A percentile compares a stretch with the other conserved stretches of the same genome.
Evolutionary conservation across 1,139 yeast species (phyloP).

Genomic region (Hyphopichia fennica): DNA sequence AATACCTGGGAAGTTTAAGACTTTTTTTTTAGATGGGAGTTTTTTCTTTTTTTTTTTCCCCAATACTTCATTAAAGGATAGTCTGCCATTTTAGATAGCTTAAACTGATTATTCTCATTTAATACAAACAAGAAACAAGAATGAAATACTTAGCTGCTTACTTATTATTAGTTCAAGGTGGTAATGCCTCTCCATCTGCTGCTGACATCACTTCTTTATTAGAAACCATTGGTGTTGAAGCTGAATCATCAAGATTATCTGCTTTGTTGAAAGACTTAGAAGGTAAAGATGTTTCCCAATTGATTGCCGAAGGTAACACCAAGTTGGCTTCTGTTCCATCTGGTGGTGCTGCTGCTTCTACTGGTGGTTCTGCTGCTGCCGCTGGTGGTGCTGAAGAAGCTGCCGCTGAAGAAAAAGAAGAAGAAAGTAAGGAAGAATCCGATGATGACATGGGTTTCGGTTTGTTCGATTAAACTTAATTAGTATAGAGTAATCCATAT

Average conservation of each 20-base stretch:
- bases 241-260: conserved; percentile 71
- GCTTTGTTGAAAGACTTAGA: conserved; percentile 67
- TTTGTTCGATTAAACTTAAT: conserved; percentile 80
- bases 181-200: conserved; percentile 76
- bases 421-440: conserved; percentile 39
- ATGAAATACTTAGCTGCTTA: conserved; percentile 93
- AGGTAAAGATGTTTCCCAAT: conserved; percentile 74
- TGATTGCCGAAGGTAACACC: conserved; percentile 78
- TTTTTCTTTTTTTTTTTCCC: conserved; percentile 2
- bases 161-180: conserved; percentile 84
- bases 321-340: conserved; percentile 82
- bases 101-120: conserved; percentile 56
- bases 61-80: conserved; percentile 43
- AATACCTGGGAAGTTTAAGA: background rate
- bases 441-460: conserved; percentile 88
- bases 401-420: conserved; percentile 39
- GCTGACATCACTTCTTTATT: conserved; percentile 70
- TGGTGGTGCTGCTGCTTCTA: conserved; percentile 78
- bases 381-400: conserved; percentile 41
- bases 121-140: conserved; percentile 17
- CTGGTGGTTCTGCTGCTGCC: conserved; percentile 48
- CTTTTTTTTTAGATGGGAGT: background rate
- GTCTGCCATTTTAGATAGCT: conserved; percentile 53
- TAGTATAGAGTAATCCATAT: background rate
- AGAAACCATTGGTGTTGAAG: conserved; percentile 77